Percentiles rank a stretch among this genome's conserved stretches.
These are phyloP conservation scores for Aspergillus versicolor DNA, from an alignment of 2,329 filamentous ascomycete species.

Conservation along the genomic window DNA sequence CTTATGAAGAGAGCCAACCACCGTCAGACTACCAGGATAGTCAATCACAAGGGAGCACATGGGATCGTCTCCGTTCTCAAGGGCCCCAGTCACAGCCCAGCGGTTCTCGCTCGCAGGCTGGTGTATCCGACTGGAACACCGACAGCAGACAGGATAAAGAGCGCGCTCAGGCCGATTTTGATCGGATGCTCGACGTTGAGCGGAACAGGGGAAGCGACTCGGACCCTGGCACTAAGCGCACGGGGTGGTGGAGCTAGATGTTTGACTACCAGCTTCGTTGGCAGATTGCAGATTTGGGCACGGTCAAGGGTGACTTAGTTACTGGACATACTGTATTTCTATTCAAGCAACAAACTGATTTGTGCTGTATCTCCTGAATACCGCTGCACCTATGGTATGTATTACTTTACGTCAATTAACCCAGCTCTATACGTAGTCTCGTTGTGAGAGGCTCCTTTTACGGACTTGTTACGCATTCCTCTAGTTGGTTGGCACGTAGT, in stretches of 20 bases:
- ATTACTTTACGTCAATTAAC: too few species aligned
- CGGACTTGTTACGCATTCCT: too few species aligned
- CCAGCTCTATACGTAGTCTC: too few species aligned
- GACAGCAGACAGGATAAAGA: constrained; percentile 32
- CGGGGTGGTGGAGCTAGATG: constrained; percentile 23
- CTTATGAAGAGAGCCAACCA: neutral
- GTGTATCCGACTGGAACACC: constrained; percentile 9
- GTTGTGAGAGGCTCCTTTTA: too few species aligned
- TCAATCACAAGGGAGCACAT: neutral
- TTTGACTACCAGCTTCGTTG: neutral
- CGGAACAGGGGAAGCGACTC: constrained; percentile 25
- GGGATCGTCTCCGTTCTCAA: neutral
- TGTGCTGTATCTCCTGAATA: too few species aligned
- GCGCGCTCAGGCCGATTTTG: constrained; percentile 44
- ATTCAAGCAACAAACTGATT: too few species aligned
- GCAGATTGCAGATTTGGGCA: neutral
- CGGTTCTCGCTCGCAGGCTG: constrained; percentile 1
- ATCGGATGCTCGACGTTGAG: constrained; percentile 44
- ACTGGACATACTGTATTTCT: too few species aligned
- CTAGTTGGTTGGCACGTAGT: too few species aligned
- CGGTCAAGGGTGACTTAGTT: too few species aligned
- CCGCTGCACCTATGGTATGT: too few species aligned
- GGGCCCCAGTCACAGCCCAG: neutral
- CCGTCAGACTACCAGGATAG: neutral
- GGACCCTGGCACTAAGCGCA: constrained; percentile 1